Evolutionary conservation across 768 basidiomycete species (phyloP), one percentile per base, ranked within the genome.

Genomic region (Mycena albidolilacea): DNA sequence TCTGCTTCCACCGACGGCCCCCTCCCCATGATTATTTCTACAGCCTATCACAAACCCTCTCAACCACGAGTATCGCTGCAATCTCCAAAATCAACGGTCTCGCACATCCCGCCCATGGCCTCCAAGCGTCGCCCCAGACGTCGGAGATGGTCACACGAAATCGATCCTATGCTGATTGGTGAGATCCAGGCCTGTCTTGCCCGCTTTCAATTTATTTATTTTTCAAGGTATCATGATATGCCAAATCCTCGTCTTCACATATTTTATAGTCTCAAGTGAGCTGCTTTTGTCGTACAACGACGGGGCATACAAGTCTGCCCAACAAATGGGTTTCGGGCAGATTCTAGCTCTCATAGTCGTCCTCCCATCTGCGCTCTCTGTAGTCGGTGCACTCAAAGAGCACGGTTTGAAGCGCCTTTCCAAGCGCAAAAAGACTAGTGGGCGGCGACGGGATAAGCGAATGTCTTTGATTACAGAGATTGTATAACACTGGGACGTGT

Each of bases 241-340:
- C 67, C 82, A 85, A 66, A 73, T 79, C 38, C 69, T 84, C 66
- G 79, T 85, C 37, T 83, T 85, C 72, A 80, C 79, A 9, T 86
- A 85, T 72, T 85, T 86, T 63, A 79, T 86, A 41, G 81, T 83
- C 8, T 84, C 82, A 2, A 85, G 78, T 52, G 85, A 87, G 73
- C 76, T 84, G 11, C 72, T 85, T 52, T 69, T 85, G 57, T 62
- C 71, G 62, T 78, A 77, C 64, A 85, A 85, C 62, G 75, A 76
- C 19, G 79, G 77, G 61, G 76, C 76, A 8, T 65, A 15, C 71
- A 73, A 50, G 62, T 79, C 65, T 71, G 77, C 64, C 69, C 67
- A 54, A 70, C 77, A 81, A 62, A 85, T 84, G 81, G 80, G 82
- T 1, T 87, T 85, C 78, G 85, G 85, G 17, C 85, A 86, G 78